Evolutionary conservation across 352 stramenopile genomes (phyloP).

Genomic region (Phytophthora palmivora): DNA sequence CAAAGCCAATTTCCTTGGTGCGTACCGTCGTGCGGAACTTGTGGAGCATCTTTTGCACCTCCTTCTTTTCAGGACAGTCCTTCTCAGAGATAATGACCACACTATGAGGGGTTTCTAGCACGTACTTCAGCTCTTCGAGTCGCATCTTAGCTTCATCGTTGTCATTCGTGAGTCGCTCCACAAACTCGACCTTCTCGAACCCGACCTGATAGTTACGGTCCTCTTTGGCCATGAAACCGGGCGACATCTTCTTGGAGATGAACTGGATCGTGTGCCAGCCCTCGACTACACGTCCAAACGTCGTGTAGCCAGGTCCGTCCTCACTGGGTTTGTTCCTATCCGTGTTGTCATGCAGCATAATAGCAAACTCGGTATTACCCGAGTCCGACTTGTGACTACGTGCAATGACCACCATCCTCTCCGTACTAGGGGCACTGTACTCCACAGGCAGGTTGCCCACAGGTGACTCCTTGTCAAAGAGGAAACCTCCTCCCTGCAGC

Average conservation of each 20-base stretch:
- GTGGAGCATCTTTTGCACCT: conserved; percentile 87
- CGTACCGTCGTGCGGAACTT: conserved; percentile 69
- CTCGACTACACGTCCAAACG: conserved; percentile 77
- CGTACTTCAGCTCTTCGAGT: conserved; percentile 78
- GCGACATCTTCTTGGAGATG: conserved; percentile 77
- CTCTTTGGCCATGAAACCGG: conserved; percentile 74
- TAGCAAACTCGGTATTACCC: conserved; percentile 84
- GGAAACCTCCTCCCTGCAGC: conserved; percentile 79
- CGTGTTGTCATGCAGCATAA: conserved; percentile 89
- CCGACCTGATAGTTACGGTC: conserved; percentile 65
- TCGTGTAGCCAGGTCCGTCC: conserved; percentile 77
- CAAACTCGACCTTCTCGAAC: conserved; percentile 80
- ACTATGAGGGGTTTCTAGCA: conserved; percentile 80
- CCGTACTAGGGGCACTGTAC: conserved; percentile 80
- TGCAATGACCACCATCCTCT: conserved; percentile 86
- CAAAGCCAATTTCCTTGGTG: conserved; percentile 66
- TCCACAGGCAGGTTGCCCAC: conserved; percentile 77
- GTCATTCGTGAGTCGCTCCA: conserved; percentile 68
- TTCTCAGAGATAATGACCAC: conserved; percentile 96
- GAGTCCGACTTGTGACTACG: conserved; percentile 72
- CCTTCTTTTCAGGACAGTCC: conserved; percentile 93
- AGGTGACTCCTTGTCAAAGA: conserved; percentile 74
- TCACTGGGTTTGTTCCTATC: conserved; percentile 66
- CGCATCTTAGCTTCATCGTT: conserved; percentile 57
- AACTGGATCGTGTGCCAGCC: conserved; percentile 82